Evolutionary conservation across 306 rosid species (phyloP), one percentile per base, ranked within the genome.

Genomic region (Luffa acutangula): DNA sequence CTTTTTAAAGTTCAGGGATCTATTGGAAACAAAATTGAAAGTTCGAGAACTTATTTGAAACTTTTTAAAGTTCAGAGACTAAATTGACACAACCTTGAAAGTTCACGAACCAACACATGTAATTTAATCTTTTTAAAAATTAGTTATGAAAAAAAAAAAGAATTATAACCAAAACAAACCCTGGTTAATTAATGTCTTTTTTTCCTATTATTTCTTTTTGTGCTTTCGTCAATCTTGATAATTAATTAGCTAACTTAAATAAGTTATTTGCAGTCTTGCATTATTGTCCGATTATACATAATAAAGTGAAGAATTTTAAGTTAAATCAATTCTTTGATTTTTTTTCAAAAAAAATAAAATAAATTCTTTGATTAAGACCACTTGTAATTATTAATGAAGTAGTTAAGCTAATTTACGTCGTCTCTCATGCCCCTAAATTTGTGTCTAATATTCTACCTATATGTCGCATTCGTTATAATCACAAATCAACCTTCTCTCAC

Each of bases 371-470:
- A 51, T 46, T 41, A 71, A 71, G 10, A 25, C 14, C 53, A 10
- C 36, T 71, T 21, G 18, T 72, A 69, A 48, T 46, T 72, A 72
- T 72, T 72, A 43, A 72, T 48, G 59, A 11, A 72, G 77, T 48
- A 31, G 77, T 72, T 72, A 72, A 72, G 77, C 77, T 72, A 72
- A 72, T 72, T 48, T 72, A 72, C 42, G 58, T 46, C 77, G 59
- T 67, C 51, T 5, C 1, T 41, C 72, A 18, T 5, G 42, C 41
- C 21, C 37, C 59, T 17, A 48, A 46, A 48, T 7, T 72, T 49
- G 42, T 25, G 51, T 7, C 13, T 46, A 72, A 72, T 72, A 72
- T 6, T 48, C 0, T 72, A 25, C 6, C 58, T 72, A 21, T 13
- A 46, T 6, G 77, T 31, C 77, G 76, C 46, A 71, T 71, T 71